Conservation (phyloP, 768 basidiomycete genomes). For the Roridomyces roridus region DNA sequence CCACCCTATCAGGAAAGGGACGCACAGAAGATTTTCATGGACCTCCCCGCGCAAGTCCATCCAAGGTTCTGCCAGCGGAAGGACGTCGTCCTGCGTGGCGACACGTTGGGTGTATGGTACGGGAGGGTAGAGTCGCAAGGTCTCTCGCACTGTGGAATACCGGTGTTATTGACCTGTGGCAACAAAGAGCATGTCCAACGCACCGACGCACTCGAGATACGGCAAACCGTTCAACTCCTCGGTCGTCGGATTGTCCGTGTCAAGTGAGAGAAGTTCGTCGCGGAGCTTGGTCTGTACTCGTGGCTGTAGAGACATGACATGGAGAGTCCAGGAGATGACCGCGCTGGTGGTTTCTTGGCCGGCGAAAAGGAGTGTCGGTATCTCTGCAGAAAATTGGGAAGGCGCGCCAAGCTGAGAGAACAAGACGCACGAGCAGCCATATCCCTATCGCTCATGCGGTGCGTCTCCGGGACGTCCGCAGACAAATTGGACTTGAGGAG, state of each 20-base stretch:
- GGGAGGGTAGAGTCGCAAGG: constrained; percentile 59
- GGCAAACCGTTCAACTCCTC: constrained; percentile 43
- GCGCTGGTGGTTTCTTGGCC: constrained; percentile 23
- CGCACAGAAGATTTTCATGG: constrained; percentile 39
- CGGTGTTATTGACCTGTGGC: neutral
- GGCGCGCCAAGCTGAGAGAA: constrained; percentile 30
- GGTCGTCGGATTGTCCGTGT: constrained; percentile 40
- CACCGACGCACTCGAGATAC: constrained; percentile 41
- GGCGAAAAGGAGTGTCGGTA: constrained; percentile 47
- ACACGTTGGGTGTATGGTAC: constrained; percentile 49
- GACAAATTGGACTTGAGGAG: neutral
- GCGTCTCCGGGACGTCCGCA: neutral
- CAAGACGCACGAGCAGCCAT: neutral
- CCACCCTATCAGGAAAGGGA: neutral
- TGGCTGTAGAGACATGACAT: constrained; percentile 41
- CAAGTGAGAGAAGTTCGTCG: constrained; percentile 43
- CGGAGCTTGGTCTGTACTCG: constrained; percentile 48
- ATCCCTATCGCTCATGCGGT: neutral
- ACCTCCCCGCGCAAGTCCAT: constrained; percentile 48
- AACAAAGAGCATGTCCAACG: neutral
- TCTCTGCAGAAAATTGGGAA: constrained; percentile 28
- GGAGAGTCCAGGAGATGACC: constrained; percentile 45
- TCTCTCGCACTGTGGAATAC: constrained; percentile 57
- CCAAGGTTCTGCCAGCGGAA: constrained; percentile 56
- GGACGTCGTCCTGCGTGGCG: constrained; percentile 56